Evolutionary conservation across 1,284 basidiomycete genomes (phyloP).

Genomic region (Wolfiporia cocos): DNA sequence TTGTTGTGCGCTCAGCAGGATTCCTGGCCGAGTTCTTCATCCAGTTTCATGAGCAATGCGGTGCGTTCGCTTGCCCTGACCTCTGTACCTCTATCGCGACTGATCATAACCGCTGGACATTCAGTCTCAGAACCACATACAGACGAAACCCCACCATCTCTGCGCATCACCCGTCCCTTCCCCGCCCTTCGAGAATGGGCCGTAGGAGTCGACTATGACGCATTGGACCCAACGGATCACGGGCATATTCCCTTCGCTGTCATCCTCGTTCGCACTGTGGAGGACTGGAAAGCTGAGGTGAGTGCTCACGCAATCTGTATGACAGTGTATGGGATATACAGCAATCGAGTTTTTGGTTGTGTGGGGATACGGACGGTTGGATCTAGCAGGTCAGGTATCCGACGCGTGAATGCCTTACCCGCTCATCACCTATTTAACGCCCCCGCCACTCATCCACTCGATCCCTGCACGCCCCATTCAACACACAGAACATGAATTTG

Average conservation of each 20-base stretch:
- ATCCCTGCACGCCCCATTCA: too few species aligned
- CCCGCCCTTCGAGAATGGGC: conserved; percentile 73
- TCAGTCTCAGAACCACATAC: conserved; percentile 24
- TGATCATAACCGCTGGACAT: conserved; percentile 1
- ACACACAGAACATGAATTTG: too few species aligned
- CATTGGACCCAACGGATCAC: conserved; percentile 82
- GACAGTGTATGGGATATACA: too few species aligned
- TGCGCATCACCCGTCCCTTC: conserved; percentile 89
- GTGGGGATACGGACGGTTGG: too few species aligned
- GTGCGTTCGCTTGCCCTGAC: conserved; percentile 43
- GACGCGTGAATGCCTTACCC: too few species aligned
- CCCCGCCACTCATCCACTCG: too few species aligned
- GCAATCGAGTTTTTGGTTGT: too few species aligned
- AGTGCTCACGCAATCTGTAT: conserved; percentile 18
- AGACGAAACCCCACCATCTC: conserved; percentile 55
- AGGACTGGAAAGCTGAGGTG: conserved; percentile 74
- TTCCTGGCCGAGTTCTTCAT: conserved; percentile 86
- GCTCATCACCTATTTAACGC: too few species aligned
- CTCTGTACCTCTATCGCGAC: not conserved
- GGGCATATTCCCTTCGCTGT: conserved; percentile 84
- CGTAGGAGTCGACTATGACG: conserved; percentile 61
- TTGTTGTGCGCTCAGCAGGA: conserved; percentile 78
- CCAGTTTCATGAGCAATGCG: conserved; percentile 81
- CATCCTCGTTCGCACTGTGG: conserved; percentile 78
- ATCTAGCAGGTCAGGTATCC: too few species aligned